Base-by-base conservation (phyloP, 768 basidiomycete species). In the Tulasnella sp. region DNA sequence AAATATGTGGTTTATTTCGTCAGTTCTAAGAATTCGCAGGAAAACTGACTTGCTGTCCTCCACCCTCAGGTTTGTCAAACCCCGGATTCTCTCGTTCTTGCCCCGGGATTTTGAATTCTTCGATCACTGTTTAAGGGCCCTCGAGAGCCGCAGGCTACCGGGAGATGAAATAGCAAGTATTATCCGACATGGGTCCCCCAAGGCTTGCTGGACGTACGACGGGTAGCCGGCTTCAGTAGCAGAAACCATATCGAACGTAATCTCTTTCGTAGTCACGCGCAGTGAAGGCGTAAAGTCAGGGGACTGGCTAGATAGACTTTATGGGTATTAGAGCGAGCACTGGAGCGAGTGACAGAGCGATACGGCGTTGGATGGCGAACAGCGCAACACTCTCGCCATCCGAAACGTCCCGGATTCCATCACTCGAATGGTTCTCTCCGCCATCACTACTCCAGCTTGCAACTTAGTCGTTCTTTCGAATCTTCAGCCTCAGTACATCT, bases 41-140 rank as follows among this genome's bases (percentile, higher is more conserved):
- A 73, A 16, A 40, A 40, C 39, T 10, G 24, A 3, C 40, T 38
- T 40, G 18, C 31, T 21, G 18, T 39, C 38, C 8, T 39, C 31
- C 58, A 88, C 88, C 76, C 84, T 90, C 89, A 36, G 89, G 86
- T 7, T 89, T 89, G 81, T 91, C 90, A 81, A 89, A 90, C n/a
- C 3, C 89, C 90, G n/a, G 88, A 88, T 76, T 85, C 85, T 71
- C 88, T 88, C 1, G 89, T 89, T 71, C 88, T 88, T 40, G 85
- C 2, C 88, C 89, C 1, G 89, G 88, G 77, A 86, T 81, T 75
- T 85, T 87, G 84, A 85, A 90, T 44, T 84, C 83, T 19, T 85
- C 83, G 31, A 89, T 83, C 76, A 88, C 79, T 3, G 82, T 81
- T 71, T 83, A 81, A 27, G 89, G 89, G 77, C 89, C 88, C 8